A percentile compares a stretch with the other conserved stretches of the same genome.
These are phyloP conservation scores for Teunomyces cretensis DNA, from an alignment of 805 yeast genomes.

Conservation along the genomic window DNA sequence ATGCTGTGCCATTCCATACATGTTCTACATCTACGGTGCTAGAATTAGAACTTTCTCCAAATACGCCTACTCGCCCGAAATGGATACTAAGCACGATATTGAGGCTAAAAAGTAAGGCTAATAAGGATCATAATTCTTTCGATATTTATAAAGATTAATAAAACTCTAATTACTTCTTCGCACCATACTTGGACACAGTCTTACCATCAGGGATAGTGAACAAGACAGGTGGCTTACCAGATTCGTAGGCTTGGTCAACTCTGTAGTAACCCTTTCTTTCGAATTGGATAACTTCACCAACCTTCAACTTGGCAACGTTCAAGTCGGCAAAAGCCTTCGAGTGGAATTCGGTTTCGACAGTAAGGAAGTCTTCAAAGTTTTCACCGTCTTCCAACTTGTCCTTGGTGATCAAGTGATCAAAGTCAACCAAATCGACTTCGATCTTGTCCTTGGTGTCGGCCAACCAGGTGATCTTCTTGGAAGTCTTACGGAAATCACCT, in stretches of 20 bases:
- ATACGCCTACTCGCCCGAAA: not conserved
- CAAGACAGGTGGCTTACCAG: constrained; percentile 24
- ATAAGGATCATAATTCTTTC: no score
- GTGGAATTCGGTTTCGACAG: constrained; percentile 26
- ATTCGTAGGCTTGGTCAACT: constrained; percentile 21
- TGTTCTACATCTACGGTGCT: constrained; percentile 6
- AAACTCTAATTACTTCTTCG: constrained; percentile 17
- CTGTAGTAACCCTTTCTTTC: constrained; percentile 33
- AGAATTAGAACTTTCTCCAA: not conserved
- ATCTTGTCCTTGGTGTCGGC: constrained; percentile 29
- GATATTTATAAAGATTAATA: not conserved
- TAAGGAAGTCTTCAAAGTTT: constrained; percentile 30
- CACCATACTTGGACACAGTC: constrained; percentile 22
- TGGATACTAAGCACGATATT: not conserved
- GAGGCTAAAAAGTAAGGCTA: not conserved
- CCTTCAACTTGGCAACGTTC: constrained; percentile 24
- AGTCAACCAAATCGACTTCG: constrained; percentile 26
- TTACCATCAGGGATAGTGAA: constrained; percentile 31
- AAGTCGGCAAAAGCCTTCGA: constrained; percentile 24
- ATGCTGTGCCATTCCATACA: constrained; percentile 39
- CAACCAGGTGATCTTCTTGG: constrained; percentile 32
- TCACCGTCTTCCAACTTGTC: constrained; percentile 32
- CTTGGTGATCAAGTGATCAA: constrained; percentile 34
- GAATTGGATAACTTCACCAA: constrained; percentile 26
- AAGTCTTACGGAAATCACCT: constrained; percentile 33